Percentiles rank a stretch among this genome's conserved stretches.
Conservation (phyloP, 164 flowering plant genomes). For the Amborella trichopoda region DNA sequence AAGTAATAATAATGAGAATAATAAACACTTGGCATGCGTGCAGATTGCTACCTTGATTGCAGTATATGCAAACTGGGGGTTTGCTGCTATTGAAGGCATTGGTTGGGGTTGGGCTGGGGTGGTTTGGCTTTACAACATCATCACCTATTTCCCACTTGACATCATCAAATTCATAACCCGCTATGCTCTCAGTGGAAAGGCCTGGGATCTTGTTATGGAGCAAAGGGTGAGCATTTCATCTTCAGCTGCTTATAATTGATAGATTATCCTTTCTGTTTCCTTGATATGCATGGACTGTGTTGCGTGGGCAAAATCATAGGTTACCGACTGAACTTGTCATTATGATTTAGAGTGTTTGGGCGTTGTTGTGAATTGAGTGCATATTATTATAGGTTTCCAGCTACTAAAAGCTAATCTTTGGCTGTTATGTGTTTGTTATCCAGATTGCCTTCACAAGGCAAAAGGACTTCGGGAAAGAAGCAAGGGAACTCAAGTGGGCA, state of each 20-base stretch:
- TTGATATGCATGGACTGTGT: neutral
- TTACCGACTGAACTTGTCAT: too few relatives aligned
- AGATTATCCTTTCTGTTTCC: neutral
- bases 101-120: conserved; percentile 99
- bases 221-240: conserved; percentile 47
- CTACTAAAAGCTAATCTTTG: neutral
- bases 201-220: conserved; percentile 87
- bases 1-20: too few relatives aligned
- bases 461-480: conserved; percentile 86
- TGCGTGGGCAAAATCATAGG: too few relatives aligned
- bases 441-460: conserved; percentile 92
- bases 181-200: conserved; percentile 65
- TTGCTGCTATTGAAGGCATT: conserved; percentile 81
- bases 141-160: conserved; percentile 75
- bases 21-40: neutral
- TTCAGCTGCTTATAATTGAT: neutral
- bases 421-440: conserved; percentile 2
- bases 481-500: conserved; percentile 87
- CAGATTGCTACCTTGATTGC: conserved; percentile 84
- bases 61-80: conserved; percentile 84
- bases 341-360: too few relatives aligned
- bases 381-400: too few relatives aligned
- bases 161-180: conserved; percentile 60
- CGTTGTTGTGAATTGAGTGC: too few relatives aligned
- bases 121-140: conserved; percentile 71